These are phyloP conservation scores for Diacronema lutheri DNA, from an alignment of 78 protist genomes.

Conservation along the genomic window DNA sequence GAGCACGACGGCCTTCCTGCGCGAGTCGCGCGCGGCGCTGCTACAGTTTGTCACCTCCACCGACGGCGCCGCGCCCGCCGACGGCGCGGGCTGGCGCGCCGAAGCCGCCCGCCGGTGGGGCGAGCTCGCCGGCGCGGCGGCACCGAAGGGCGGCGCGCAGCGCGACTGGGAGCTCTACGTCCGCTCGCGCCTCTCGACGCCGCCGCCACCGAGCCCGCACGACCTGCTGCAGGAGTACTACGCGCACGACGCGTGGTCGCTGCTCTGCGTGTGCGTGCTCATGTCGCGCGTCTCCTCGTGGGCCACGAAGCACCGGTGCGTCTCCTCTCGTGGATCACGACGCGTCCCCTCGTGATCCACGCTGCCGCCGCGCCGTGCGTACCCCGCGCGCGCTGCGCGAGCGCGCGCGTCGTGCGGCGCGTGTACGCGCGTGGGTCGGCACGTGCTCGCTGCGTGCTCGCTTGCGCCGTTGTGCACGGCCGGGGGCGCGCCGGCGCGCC, in stretches of 20 bases:
- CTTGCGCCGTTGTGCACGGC: no score
- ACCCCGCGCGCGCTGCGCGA: no score
- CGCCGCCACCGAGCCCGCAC: neutral
- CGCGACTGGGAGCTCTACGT: slow-evolving; percentile 8
- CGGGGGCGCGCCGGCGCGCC: no score
- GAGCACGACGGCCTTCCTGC: neutral
- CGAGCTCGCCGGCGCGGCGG: neutral
- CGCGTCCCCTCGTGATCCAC: no score
- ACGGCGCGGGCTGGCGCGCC: neutral
- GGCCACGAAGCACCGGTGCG: neutral
- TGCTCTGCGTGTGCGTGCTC: neutral
- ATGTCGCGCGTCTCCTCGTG: neutral
- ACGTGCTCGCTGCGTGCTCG: no score
- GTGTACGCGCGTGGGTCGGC: no score
- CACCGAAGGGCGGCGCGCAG: neutral
- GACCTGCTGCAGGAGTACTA: slow-evolving; percentile 1
- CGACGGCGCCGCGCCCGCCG: neutral
- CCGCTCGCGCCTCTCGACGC: neutral
- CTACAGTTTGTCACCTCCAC: neutral
- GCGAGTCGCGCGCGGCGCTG: neutral
- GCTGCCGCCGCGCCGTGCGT: no score
- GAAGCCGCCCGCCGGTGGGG: slow-evolving; percentile 25
- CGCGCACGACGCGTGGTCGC: neutral
- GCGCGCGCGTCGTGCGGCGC: no score
- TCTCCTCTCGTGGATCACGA: no score